Evolutionary conservation across 345 rosid genomes (phyloP), one percentile per base, ranked within the genome.

Genomic region (Corchorus olitorius): DNA sequence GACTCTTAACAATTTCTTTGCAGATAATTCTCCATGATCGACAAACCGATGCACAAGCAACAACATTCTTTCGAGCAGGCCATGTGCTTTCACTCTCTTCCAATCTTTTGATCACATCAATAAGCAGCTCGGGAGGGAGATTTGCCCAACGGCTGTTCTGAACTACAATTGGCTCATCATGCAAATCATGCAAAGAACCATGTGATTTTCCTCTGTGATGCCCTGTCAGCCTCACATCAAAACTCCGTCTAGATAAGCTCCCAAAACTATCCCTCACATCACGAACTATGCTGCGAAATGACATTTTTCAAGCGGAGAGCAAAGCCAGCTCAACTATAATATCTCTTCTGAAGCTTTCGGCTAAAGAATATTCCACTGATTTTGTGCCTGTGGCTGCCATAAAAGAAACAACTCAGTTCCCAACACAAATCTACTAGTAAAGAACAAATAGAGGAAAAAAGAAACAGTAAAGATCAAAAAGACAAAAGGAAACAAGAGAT

Each of bases 11-110:
- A 59, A 90, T 81, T 71, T 90, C 93, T 84, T 88, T 88, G 79
- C 93, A 90, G 87, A 88, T 86, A 75, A 64, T 82, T 81, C 93
- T 84, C 93, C 91, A 90, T 15, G 93, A 84, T 14, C 85, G 84
- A 72, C 93, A 90, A 71, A 90, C 93, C 16, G 91, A 88, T 76
- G 93, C 87, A 77, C 93, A 90, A 14, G 91, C 88, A 48, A 89
- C 90, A 0, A 89, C 89, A 78, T 86, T 76, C 80, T 78, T 85
- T 43, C 93, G 83, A 55, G 89, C 80, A 73, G 93, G 93, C 93
- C 91, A 90, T 9, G 84, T 85, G 79, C 83, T 84, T 80, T 90
- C 93, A 62, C 88, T 90, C 80, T 86, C 91, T 33, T 90, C 93
- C 83, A 88, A 76, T 77, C 91, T 85, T 68, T 74, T 88, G 59